A percentile compares a stretch with the other conserved stretches of the same genome.
These are phyloP conservation scores for Neurospora sp. DNA, from an alignment of 495 filamentous ascomycete genomes.

Conservation along the genomic window DNA sequence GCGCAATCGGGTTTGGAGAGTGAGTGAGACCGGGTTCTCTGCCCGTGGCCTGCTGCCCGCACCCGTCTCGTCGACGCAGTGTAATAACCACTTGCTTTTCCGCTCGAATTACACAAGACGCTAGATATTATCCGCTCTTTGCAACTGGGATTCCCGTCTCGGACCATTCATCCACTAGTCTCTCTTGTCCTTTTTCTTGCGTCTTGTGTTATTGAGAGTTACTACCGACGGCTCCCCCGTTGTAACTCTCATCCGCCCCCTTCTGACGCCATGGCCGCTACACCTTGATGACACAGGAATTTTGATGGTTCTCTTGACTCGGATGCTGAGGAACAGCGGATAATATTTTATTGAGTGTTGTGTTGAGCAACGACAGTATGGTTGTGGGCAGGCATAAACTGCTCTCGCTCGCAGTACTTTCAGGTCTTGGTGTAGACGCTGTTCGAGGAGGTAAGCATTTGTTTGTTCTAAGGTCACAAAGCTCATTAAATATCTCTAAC, in stretches of 20 bases:
- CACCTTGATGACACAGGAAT: slow-evolving; percentile 7
- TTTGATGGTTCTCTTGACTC: not conserved
- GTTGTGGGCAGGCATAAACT: slow-evolving; percentile 18
- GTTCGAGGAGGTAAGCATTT: slow-evolving; percentile 16
- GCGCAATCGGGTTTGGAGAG: not conserved
- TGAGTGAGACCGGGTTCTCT: not conserved
- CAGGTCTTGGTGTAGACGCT: slow-evolving; percentile 14
- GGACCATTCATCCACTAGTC: not conserved
- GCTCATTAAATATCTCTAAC: not conserved
- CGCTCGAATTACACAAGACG: not conserved
- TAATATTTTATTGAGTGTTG: not conserved
- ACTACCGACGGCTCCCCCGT: not conserved
- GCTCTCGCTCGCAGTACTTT: slow-evolving; percentile 23
- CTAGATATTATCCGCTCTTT: not conserved
- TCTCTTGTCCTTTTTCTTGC: not conserved
- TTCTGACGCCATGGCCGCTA: slow-evolving; percentile 11
- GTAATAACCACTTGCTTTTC: not conserved
- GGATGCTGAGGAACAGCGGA: slow-evolving; percentile 8
- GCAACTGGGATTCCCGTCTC: not conserved
- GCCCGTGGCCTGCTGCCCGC: not conserved
- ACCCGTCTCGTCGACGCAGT: not conserved
- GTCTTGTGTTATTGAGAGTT: not conserved
- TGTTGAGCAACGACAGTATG: slow-evolving; percentile 14
- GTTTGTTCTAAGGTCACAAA: not conserved
- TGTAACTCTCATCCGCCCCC: not conserved